These are phyloP conservation scores for Clausena lansium DNA, from an alignment of 345 rosid genomes.

Conservation along the genomic window DNA sequence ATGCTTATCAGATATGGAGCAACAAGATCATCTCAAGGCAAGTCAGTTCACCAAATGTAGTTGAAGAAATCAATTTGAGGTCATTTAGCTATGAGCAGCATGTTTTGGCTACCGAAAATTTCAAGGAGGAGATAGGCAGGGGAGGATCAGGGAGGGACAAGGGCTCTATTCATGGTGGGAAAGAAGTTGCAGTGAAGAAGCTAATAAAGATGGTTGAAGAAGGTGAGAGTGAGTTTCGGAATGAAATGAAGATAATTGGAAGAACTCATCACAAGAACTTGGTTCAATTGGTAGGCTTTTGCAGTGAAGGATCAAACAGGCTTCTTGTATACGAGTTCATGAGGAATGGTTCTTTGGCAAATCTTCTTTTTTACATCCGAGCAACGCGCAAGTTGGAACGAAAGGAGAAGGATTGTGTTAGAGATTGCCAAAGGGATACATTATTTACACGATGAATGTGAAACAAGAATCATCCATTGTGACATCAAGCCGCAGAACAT, in stretches of 20 bases:
- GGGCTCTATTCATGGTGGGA: background rate
- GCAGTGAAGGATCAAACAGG: background rate
- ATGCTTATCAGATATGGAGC: background rate
- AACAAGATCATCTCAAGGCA: background rate
- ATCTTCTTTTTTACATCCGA: background rate
- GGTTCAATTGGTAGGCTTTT: background rate
- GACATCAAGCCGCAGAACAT: slow-evolving; percentile 17
- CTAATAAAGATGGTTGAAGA: background rate
- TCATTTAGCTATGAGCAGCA: slow-evolving; percentile 14
- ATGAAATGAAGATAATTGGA: too few relatives aligned
- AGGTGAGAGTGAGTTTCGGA: too few relatives aligned
- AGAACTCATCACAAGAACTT: too few relatives aligned
- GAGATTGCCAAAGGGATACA: slow-evolving; percentile 7
- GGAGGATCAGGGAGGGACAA: slow-evolving; percentile 18
- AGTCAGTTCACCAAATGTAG: background rate
- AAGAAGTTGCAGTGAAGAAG: slow-evolving; percentile 8
- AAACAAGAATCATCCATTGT: slow-evolving; percentile 18
- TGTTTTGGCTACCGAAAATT: slow-evolving; percentile 4
- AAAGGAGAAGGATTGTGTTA: background rate
- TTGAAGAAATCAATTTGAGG: slow-evolving; percentile 2
- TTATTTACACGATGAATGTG: slow-evolving; percentile 16
- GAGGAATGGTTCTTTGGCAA: background rate
- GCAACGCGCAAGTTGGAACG: background rate
- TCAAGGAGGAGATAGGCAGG: slow-evolving; percentile 23
- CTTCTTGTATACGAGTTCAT: background rate